These are phyloP conservation scores for Vigna trinervia DNA, from an alignment of 306 rosid species.

Conservation along the genomic window DNA sequence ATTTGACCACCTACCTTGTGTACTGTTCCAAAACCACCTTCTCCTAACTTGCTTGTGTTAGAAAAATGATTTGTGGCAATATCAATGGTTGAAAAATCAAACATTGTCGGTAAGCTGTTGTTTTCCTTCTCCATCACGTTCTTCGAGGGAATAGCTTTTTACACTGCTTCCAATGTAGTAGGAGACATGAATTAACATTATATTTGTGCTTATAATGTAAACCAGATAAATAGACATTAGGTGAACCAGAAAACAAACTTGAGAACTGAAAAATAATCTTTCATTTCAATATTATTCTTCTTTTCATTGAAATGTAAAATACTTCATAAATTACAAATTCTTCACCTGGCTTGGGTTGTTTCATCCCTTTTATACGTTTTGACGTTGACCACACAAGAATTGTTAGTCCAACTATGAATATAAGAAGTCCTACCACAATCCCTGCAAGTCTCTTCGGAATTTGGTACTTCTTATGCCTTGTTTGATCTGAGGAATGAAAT, in stretches of 20 bases:
- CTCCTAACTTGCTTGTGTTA: not conserved
- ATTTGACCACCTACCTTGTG: not conserved
- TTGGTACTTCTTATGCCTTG: not conserved
- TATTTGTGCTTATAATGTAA: not conserved
- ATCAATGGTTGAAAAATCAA: not conserved
- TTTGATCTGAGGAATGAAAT: not conserved
- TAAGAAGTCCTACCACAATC: not conserved
- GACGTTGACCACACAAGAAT: not conserved
- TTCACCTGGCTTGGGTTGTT: not conserved
- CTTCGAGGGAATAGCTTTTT: not conserved
- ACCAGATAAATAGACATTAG: not conserved
- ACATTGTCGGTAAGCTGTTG: not conserved
- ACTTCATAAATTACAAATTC: no score
- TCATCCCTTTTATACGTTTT: not conserved
- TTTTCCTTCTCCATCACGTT: not conserved
- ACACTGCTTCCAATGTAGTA: not conserved
- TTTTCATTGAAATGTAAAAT: not conserved
- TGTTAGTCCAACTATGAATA: not conserved
- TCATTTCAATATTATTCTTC: not conserved
- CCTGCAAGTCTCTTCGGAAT: not conserved
- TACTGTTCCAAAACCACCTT: not conserved
- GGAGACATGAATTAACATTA: not conserved
- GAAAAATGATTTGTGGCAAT: conserved; percentile 12
- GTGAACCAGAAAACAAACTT: not conserved
- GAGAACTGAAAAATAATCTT: not conserved